These are phyloP conservation scores for Isoetes engelmannii DNA, from an alignment of 83 land plant genomes.

Conservation along the genomic window DNA sequence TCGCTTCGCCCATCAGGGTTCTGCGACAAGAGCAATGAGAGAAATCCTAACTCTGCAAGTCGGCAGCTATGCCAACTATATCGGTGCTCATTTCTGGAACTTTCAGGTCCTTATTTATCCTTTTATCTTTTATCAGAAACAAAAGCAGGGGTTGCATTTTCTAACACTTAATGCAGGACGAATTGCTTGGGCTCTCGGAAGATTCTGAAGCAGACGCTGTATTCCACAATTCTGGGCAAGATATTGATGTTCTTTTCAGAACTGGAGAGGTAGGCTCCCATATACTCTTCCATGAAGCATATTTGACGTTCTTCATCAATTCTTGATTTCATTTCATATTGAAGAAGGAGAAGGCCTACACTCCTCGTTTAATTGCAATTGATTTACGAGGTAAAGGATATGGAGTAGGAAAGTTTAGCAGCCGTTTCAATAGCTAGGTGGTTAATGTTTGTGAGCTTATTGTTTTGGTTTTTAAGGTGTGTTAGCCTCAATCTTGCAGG, in stretches of 20 bases:
- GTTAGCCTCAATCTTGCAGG: constrained; percentile 38
- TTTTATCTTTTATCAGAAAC: too few species aligned
- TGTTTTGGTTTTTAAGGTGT: neutral
- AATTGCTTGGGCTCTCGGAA: constrained; percentile 66
- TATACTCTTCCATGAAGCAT: too few species aligned
- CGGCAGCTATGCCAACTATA: too few species aligned
- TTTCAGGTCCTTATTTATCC: too few species aligned
- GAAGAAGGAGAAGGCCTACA: constrained; percentile 67
- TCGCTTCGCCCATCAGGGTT: too few species aligned
- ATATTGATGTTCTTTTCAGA: constrained; percentile 80
- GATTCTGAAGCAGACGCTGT: constrained; percentile 38
- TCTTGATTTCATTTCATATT: constrained; percentile 3
- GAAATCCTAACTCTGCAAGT: too few species aligned
- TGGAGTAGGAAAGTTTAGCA: neutral
- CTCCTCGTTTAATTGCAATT: constrained; percentile 72
- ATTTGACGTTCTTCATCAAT: neutral
- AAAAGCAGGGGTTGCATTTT: neutral
- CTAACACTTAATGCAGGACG: constrained; percentile 48
- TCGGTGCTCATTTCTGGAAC: too few species aligned
- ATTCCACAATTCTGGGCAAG: constrained; percentile 31
- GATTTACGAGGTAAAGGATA: constrained; percentile 36
- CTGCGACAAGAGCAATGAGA: too few species aligned
- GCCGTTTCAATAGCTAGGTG: too few species aligned
- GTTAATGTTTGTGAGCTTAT: neutral
- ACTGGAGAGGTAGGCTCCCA: constrained; percentile 34